Evolutionary conservation across 176 grass and related monocot genomes (phyloP), one percentile per base, ranked within the genome.

Genomic region (Phyllostachys edulis): DNA sequence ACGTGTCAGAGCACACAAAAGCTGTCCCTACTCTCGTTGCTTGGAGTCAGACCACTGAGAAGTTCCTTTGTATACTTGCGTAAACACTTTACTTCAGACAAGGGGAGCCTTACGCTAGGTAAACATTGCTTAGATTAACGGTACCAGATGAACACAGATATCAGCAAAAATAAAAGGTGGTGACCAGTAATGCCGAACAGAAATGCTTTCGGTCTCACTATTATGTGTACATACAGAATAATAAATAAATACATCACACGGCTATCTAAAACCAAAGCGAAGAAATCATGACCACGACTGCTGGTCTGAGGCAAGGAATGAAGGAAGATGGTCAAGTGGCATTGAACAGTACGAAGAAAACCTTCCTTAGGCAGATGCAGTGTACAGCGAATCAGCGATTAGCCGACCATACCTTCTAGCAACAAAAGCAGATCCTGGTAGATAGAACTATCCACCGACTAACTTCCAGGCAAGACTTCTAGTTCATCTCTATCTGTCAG

Each of bases 401-500:
- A 51, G 23, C 47, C 38, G 57, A 66, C 0, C 49, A 46, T 4
- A 37, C 50, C 77, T 67, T 59, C 26, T 20, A 67, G 24, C 67
- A 23, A 36, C 9, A 18, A 52, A 39, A 17, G 14, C 41, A 44
- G 39, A 47, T 61, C 18, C 55, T 72, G 67, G 44, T 13, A 13
- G 39, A 29, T 18, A 61, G 23, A 69, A 38, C 7, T 6, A 49
- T 17, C 14, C 21, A 39, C 21, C 49, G 10, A 71, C 9, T 17
- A 66, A 36, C 37, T 74, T 63, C 67, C 20, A 41, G 63, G 36
- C 67, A 65, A 51, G 75, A 27, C 15, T 26, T 73, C 16, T 37
- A 24, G 27, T 46, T 61, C 63, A 76, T 82, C 63, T 69, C 51
- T 80, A 67, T 15, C 41, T 85, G 63, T 24, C 56, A 13, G 18